Evolutionary conservation across 306 rosid genomes (phyloP).

Genomic region (Quercus robur): DNA sequence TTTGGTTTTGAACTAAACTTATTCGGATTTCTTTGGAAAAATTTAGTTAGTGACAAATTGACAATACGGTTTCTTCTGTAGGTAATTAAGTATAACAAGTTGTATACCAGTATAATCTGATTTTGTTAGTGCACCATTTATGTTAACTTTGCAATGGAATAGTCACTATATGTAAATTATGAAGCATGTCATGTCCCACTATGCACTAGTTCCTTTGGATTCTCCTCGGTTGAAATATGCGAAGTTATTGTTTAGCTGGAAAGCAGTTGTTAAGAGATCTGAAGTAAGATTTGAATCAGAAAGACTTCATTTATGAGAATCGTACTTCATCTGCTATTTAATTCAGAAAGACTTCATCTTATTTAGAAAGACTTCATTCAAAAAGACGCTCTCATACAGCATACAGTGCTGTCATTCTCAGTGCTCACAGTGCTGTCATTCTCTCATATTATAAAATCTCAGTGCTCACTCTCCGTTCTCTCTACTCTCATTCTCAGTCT

Average conservation of each 20-base stretch:
- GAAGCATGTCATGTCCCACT: background rate
- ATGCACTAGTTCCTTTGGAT: background rate
- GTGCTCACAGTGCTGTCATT: too few species aligned
- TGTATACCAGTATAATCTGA: background rate
- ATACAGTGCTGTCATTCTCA: too few species aligned
- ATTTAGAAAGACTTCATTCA: too few species aligned
- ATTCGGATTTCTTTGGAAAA: background rate
- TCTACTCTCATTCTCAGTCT: too few species aligned
- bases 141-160: background rate
- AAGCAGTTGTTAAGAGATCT: too few species aligned
- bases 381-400: too few species aligned
- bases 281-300: too few species aligned
- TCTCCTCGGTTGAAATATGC: background rate
- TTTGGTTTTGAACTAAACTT: background rate
- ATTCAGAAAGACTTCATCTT: too few species aligned
- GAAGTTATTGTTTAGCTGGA: background rate
- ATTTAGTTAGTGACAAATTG: background rate
- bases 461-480: too few species aligned
- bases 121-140: background rate
- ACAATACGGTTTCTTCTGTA: background rate
- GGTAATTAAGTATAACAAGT: background rate
- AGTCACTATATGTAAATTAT: background rate
- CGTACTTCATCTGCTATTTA: too few species aligned
- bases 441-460: too few species aligned
- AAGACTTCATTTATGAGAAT: too few species aligned